Conservation (phyloP, 2,329 filamentous ascomycete genomes). For the Trichoderma afroharzianum region DNA sequence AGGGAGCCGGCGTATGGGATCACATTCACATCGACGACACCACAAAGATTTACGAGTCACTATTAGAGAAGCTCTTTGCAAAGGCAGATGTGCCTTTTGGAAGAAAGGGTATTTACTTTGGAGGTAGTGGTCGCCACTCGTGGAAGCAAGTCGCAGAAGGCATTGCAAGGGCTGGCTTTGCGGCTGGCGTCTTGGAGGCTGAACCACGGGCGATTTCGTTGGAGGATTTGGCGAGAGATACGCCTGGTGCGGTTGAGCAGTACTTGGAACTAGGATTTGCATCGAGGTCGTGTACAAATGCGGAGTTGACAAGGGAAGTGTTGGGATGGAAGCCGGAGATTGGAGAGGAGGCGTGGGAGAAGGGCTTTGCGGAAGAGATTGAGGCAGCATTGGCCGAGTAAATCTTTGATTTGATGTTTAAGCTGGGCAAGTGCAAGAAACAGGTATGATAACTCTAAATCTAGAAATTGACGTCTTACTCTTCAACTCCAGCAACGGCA, state of each 20-base stretch:
- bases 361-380: slow-evolving; percentile 23
- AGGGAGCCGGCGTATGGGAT: slow-evolving; percentile 38
- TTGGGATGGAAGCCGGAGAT: slow-evolving; percentile 34
- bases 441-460: too few species aligned
- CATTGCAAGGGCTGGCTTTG: slow-evolving; percentile 32
- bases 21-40: slow-evolving; percentile 46
- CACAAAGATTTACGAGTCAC: slow-evolving; percentile 37
- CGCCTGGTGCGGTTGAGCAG: slow-evolving; percentile 7
- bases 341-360: slow-evolving; percentile 27
- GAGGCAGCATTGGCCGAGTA: slow-evolving; percentile 16
- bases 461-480: background rate
- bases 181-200: slow-evolving; percentile 30
- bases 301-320: slow-evolving; percentile 23
- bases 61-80: slow-evolving; percentile 33
- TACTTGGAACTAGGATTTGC: slow-evolving; percentile 34
- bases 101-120: slow-evolving; percentile 41
- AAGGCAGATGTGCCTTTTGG: slow-evolving; percentile 33
- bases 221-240: slow-evolving; percentile 26
- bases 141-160: slow-evolving; percentile 38
- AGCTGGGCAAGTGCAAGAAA: background rate
- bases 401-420: too few species aligned
- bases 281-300: slow-evolving; percentile 24
- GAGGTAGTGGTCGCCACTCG: slow-evolving; percentile 35
- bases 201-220: slow-evolving; percentile 28
- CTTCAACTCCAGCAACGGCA: background rate